These are phyloP conservation scores for Sedum album DNA, from an alignment of 164 flowering plant species.

Conservation along the genomic window DNA sequence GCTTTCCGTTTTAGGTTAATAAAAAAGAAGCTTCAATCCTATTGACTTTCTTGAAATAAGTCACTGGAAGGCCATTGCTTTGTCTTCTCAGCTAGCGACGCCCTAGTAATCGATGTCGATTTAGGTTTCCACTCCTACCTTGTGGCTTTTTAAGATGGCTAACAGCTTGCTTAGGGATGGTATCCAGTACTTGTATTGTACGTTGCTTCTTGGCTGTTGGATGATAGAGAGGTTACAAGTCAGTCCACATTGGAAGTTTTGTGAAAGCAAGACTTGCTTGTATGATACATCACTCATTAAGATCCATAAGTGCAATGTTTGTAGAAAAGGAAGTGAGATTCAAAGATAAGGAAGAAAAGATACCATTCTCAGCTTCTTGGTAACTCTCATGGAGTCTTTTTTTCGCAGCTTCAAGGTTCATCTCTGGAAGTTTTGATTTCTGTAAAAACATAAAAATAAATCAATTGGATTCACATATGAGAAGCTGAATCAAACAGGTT, in stretches of 20 bases:
- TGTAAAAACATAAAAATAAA: slow-evolving; percentile 11
- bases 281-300: not conserved
- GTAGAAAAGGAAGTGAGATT: not conserved
- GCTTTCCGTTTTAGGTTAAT: not conserved
- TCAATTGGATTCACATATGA: not conserved
- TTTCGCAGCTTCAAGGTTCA: slow-evolving; percentile 56
- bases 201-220: slow-evolving; percentile 72
- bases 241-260: not conserved
- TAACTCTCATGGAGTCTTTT: slow-evolving; percentile 72
- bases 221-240: slow-evolving; percentile 1
- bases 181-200: slow-evolving; percentile 73
- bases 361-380: slow-evolving; percentile 79
- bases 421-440: slow-evolving; percentile 34
- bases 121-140: slow-evolving; percentile 1
- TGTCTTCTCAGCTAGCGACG: not conserved
- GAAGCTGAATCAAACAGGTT: not conserved
- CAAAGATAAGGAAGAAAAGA: not conserved
- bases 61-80: not conserved
- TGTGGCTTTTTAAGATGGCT: slow-evolving; percentile 15
- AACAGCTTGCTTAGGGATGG: slow-evolving; percentile 59
- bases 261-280: not conserved
- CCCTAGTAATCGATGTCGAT: not conserved
- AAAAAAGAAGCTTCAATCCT: not conserved
- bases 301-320: not conserved
- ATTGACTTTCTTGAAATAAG: not conserved